Evolutionary conservation across 164 flowering plant species (phyloP), one percentile per base, ranked within the genome.

Genomic region (Chloranthus sessilifolius): DNA sequence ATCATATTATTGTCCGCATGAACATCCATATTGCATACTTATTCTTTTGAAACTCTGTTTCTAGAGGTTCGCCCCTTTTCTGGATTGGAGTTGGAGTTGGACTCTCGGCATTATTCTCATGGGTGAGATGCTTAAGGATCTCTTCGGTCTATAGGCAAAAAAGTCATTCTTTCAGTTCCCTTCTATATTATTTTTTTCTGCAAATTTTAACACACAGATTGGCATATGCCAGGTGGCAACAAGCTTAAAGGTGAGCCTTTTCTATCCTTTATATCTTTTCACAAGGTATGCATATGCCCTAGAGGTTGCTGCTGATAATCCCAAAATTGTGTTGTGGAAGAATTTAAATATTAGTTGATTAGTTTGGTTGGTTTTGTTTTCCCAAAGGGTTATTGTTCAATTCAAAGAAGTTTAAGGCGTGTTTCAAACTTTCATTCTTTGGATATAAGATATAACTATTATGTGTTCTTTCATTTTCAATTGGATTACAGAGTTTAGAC

Each of bases 21-120:
- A 33, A 12, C 12, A 12, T 12, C 12, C 12, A 33, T 7, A 33
- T 33, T 33, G 36, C 12, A 7, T 33, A 33, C n/a, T 33, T 21
- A 43, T 43, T 12, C 5, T 22, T 6, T 2, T 16, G 35, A 2
- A 6, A 17, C 6, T 23, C 39, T 65, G 9, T 47, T 57, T 66
- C 25, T 55, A 90, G 98, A 33, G 91, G 95, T 5, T 84, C 95
- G 2, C 98, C 98, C 17, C 82, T 90, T 28, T 90, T 90, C 58
- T 90, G 98, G 98, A 70, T 90, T 62, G 95, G 85, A 53, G 85
- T 90, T 64, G 98, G 98, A 41, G 95, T 90, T 68, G 98, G 87
- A 4, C 52, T 84, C 42, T 90, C 98, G 3, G 98, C 89, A 10
- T 59, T 87, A n/a, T 87, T 82, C 60, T 77, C 98, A 46, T 81